Percentiles rank a stretch among this genome's conserved stretches.
phyloP scores from a whole-genome alignment of 352 stramenopile genomes.

The Globisporangium paroecandrum region DNA sequence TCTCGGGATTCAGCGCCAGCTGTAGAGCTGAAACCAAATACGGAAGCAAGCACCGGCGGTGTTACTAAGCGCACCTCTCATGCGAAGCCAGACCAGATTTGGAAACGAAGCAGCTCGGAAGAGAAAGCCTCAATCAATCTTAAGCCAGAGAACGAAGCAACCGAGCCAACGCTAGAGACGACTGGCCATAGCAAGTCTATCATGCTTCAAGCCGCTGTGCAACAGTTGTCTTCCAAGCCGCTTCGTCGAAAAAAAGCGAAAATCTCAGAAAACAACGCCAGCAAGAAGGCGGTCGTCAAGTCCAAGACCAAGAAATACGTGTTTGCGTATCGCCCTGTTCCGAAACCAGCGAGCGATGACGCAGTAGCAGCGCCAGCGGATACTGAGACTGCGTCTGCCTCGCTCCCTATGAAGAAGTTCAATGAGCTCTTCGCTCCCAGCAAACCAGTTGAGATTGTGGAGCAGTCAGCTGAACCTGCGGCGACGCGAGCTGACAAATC shows the following conservation, averaged over 20 bases:
- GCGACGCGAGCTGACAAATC: not conserved
- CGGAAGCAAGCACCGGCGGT: not conserved
- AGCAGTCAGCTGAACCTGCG: no score
- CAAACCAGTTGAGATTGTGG: not conserved
- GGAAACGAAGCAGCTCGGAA: not conserved
- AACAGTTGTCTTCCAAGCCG: not conserved
- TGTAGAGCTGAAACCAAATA: not conserved
- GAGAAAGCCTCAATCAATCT: not conserved
- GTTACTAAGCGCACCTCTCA: not conserved
- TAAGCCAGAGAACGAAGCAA: not conserved
- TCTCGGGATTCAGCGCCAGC: not conserved
- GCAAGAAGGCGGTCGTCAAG: conserved; percentile 6
- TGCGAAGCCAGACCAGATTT: not conserved
- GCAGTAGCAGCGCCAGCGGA: not conserved
- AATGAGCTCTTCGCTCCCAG: not conserved
- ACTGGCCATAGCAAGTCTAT: not conserved
- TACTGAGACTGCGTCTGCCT: not conserved
- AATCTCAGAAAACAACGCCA: not conserved
- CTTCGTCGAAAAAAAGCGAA: conserved; percentile 4
- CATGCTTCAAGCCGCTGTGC: not conserved
- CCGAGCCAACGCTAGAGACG: not conserved
- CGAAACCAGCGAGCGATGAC: not conserved
- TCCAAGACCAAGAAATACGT: conserved; percentile 16
- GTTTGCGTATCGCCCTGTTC: conserved; percentile 13
- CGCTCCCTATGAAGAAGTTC: conserved; percentile 1